Percentiles rank a stretch among this genome's conserved stretches.
These are phyloP conservation scores for Candida sp. DNA, from an alignment of 1,139 yeast genomes.

Conservation along the genomic window DNA sequence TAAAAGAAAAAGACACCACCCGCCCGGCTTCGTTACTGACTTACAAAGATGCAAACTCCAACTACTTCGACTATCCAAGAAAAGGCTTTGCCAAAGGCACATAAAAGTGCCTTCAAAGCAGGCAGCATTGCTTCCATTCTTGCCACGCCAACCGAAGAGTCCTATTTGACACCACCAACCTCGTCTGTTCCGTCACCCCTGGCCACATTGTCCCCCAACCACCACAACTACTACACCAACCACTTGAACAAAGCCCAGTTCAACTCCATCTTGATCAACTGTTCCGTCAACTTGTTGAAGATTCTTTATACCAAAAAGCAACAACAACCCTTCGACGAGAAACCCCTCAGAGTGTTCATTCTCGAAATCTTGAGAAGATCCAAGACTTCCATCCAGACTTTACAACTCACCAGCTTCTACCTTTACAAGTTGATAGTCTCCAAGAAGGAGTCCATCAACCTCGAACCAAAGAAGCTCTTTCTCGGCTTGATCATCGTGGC, in stretches of 20 bases:
- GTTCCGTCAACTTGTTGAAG: conserved; percentile 40
- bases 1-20: not conserved
- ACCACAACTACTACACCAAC: conserved; percentile 43
- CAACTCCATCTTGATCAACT: conserved; percentile 42
- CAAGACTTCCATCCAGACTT: conserved; percentile 64
- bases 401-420: conserved; percentile 72
- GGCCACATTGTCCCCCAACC: conserved; percentile 32
- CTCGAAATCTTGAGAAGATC: conserved; percentile 72
- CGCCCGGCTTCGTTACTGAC: not conserved
- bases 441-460: conserved; percentile 9
- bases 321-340: conserved; percentile 13
- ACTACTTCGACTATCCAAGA: conserved; percentile 1
- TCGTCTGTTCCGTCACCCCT: conserved; percentile 4
- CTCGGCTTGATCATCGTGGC: conserved; percentile 71
- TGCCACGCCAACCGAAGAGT: conserved; percentile 1
- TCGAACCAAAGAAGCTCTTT: conserved; percentile 69
- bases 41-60: conserved; percentile 1
- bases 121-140: not conserved
- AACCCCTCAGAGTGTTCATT: conserved; percentile 49
- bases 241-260: conserved; percentile 46
- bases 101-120: not conserved
- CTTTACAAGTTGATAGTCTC: conserved; percentile 48
- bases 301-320: conserved; percentile 29
- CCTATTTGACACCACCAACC: conserved; percentile 3
- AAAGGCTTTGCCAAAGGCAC: not conserved